Evolutionary conservation across 306 rosid genomes (phyloP).

Genomic region (Albizia julibrissin): DNA sequence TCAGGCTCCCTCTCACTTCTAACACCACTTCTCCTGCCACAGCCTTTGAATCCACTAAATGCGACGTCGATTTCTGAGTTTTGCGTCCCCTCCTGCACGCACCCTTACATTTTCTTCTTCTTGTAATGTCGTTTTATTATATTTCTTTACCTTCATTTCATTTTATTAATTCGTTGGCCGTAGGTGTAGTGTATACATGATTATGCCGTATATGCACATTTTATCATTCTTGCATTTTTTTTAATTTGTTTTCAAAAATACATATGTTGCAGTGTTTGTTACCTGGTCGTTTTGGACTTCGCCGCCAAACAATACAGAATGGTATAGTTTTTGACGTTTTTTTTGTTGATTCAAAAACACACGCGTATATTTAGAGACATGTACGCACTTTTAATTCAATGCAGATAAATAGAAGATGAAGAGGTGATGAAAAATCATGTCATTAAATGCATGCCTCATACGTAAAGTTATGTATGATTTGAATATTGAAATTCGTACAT

Average conservation of each 20-base stretch:
- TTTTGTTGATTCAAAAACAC: no score
- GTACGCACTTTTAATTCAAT: no score
- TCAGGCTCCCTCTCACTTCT: conserved; percentile 56
- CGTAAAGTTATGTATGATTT: neutral
- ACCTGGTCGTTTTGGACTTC: no score
- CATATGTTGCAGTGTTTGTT: no score
- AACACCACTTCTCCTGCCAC: neutral
- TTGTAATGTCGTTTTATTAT: neutral
- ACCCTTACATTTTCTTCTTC: neutral
- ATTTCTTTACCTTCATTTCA: neutral
- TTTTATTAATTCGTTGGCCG: neutral
- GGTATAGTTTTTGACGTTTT: no score
- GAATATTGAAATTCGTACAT: neutral
- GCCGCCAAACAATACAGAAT: no score
- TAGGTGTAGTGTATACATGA: no score
- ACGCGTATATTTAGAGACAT: no score
- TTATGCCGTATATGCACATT: no score
- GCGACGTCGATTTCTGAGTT: conserved; percentile 30
- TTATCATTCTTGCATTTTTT: no score
- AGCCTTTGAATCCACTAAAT: conserved; percentile 42
- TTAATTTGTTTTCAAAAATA: no score
- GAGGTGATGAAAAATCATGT: neutral
- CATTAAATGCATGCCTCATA: neutral
- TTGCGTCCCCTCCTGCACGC: neutral
- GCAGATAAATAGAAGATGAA: no score